phyloP scores from a whole-genome alignment of 495 filamentous ascomycete species.

The Penicillium desertorum region DNA sequence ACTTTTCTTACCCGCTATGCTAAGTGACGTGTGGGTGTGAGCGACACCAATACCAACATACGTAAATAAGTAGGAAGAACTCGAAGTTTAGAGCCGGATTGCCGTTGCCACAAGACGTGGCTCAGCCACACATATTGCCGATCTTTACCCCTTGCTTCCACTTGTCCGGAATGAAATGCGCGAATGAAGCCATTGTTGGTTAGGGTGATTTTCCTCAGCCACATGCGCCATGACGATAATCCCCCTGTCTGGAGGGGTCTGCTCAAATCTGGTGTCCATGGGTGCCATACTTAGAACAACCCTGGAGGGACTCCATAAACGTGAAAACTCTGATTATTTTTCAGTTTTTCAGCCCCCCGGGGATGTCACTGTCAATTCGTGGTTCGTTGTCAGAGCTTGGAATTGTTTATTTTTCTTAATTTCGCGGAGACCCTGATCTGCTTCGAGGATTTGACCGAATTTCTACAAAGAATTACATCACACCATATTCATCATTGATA shows the following conservation, averaged over 20 bases:
- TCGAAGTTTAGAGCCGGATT: neutral
- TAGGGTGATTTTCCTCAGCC: neutral
- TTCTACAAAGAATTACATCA: neutral
- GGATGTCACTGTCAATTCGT: conserved; percentile 6
- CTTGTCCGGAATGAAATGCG: neutral
- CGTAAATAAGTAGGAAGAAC: neutral
- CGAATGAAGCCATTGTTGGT: neutral
- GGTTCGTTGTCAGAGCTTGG: neutral
- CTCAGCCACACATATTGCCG: conserved; percentile 6
- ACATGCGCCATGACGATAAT: conserved; percentile 9
- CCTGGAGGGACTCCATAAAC: neutral
- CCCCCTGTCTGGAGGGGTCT: neutral
- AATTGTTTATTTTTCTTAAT: neutral
- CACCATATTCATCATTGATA: neutral
- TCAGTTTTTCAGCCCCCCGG: conserved; percentile 15
- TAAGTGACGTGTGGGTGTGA: too few relatives aligned
- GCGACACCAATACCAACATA: too few relatives aligned
- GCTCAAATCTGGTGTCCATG: neutral
- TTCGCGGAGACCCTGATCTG: neutral
- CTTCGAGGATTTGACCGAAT: neutral
- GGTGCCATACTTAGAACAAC: conserved; percentile 6
- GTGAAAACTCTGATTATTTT: conserved; percentile 19
- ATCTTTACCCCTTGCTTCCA: conserved; percentile 11
- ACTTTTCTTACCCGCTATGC: too few relatives aligned
- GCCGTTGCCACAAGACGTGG: neutral